Evolutionary conservation across 1,139 yeast genomes (phyloP).

Genomic region (Oligophagozyma castellii): DNA sequence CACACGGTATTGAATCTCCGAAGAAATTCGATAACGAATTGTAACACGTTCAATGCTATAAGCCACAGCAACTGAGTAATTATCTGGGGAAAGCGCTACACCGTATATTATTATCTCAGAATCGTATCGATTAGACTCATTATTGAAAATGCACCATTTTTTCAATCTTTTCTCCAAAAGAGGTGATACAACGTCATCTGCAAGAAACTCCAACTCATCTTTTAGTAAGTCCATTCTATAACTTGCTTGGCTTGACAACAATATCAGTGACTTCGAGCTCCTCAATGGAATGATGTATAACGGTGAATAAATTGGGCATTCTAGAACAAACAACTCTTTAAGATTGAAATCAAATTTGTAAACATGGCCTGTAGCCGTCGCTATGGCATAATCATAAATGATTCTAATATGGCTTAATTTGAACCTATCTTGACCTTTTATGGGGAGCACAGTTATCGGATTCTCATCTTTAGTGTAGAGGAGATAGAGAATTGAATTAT

Average conservation of each 20-base stretch:
- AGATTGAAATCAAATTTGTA: constrained; percentile 8
- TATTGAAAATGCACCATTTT: constrained; percentile 18
- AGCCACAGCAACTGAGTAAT: constrained; percentile 22
- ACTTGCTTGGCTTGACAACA: no score
- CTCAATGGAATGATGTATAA: constrained; percentile 15
- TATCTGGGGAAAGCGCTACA: constrained; percentile 21
- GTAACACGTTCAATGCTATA: constrained; percentile 25
- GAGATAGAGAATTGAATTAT: constrained; percentile 11
- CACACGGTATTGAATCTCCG: constrained; percentile 22
- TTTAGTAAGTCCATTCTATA: no score
- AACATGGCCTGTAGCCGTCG: constrained; percentile 12
- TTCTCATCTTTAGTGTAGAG: neutral
- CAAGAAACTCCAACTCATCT: no score
- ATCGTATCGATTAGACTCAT: constrained; percentile 20
- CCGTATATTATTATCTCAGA: constrained; percentile 21
- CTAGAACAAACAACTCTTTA: neutral
- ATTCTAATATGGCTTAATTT: constrained; percentile 12
- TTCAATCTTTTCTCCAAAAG: constrained; percentile 17
- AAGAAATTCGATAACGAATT: constrained; percentile 24
- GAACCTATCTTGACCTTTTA: constrained; percentile 11
- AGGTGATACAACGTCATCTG: constrained; percentile 17
- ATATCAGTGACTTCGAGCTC: no score
- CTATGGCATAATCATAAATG: constrained; percentile 6
- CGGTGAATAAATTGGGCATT: constrained; percentile 9
- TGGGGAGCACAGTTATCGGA: neutral